Evolutionary conservation across 192 early-diverging fungal species (phyloP), one percentile per base, ranked within the genome.

Genomic region (Funneliformis geosporum): DNA sequence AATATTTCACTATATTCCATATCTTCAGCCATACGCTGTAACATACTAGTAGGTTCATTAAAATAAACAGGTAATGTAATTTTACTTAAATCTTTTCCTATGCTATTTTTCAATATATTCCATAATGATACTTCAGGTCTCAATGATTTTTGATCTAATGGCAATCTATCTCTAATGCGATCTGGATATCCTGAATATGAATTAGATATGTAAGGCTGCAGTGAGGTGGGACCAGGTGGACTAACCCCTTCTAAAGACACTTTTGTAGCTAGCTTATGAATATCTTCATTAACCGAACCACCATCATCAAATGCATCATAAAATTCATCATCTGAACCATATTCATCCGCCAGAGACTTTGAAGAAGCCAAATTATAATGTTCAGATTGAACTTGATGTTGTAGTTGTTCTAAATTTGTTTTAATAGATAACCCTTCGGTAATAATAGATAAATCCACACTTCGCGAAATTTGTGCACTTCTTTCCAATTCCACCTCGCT

Each of bases 51-150:
- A 0, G 95, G 95, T 81, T 96, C 95, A 82, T 95, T 95, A 87
- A 96, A 95, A 79, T 94, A 92, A 11, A 96, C 95, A 1, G 95
- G 95, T 42, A 97, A 87, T 0, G 94, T 94, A 55, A 97, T 91
- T 77, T 93, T 92, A 42, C 88, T 88, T 79, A 97, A 83, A 73
- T 97, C 93, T 86, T 92, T 96, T 70, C 95, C 95, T 38, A 97
- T 94, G 4, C 94, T 92, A 62, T 90, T 92, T 84, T 94, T 96
- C 43, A 97, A 86, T 75, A 97, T 91, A n/a, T 91, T 89, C 94
- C 95, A 96, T 79, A 95, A 83, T 21, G 89, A 89, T 42, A 96
- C 88, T 33, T 88, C 86, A n/a, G 95, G 95, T 73, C 85, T 80
- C 75, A 85, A 65, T 70, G 81, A 84, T 3, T 83, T 84, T 43